A percentile compares a stretch with the other conserved stretches of the same genome.
Conservation (phyloP, 179 eudicot species). For the Heliamphora ciliata region DNA sequence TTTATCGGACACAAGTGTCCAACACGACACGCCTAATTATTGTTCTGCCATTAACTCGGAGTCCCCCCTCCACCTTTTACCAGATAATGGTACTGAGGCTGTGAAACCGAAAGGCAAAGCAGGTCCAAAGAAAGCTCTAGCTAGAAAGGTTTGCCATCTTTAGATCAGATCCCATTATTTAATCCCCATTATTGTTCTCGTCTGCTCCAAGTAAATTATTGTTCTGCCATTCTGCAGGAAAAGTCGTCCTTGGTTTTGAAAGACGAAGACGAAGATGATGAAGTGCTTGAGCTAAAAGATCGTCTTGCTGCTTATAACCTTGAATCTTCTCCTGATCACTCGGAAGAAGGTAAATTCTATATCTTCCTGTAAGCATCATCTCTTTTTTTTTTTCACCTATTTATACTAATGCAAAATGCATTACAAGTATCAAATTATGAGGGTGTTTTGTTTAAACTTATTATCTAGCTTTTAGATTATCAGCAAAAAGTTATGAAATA, state of each 20-base stretch:
- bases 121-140: conserved; percentile 58
- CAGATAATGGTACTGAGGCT: conserved; percentile 39
- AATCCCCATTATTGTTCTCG: neutral
- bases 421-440: no score
- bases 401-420: no score
- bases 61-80: neutral
- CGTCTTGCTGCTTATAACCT: conserved; percentile 69
- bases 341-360: conserved; percentile 52
- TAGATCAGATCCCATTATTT: no score
- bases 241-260: conserved; percentile 21
- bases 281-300: conserved; percentile 42
- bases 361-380: neutral
- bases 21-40: no score
- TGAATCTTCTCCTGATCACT: conserved; percentile 64
- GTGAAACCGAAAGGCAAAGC: conserved; percentile 50
- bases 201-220: neutral
- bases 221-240: conserved; percentile 24
- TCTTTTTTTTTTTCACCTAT: no score
- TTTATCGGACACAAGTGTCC: no score
- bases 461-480: no score
- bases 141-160: conserved; percentile 37
- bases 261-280: conserved; percentile 42
- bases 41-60: neutral
- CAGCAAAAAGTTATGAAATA: no score
- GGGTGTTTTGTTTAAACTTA: no score